Conservation (phyloP, 257 asterid genomes). For the Scutellaria baicalensis region DNA sequence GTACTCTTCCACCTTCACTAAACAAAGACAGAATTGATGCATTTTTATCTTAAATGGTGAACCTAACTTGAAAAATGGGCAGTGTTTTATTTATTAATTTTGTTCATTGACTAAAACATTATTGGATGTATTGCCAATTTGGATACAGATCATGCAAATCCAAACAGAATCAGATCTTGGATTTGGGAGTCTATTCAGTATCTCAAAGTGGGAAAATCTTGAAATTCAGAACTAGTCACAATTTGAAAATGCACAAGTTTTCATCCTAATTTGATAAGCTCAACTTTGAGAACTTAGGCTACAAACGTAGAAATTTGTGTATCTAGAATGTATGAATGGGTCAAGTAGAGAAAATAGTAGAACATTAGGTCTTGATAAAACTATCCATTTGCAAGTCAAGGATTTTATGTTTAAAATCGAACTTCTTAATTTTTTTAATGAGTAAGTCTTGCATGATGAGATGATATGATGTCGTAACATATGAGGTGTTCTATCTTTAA, state of each 20-base stretch:
- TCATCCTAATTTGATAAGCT: no score
- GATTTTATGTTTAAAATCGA: no score
- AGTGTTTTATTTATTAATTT: neutral
- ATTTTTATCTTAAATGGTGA: neutral
- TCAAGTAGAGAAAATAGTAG: no score
- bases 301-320: no score
- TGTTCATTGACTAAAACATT: neutral
- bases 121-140: neutral
- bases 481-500: no score
- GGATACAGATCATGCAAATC: constrained; percentile 9
- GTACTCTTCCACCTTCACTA: neutral
- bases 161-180: constrained; percentile 1
- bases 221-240: neutral
- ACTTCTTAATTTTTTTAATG: no score
- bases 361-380: no score
- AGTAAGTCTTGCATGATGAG: no score
- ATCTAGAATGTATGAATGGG: no score
- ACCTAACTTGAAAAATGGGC: neutral
- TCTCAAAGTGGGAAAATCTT: neutral
- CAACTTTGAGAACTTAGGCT: no score
- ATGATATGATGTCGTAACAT: no score
- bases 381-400: no score
- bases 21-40: neutral
- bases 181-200: constrained; percentile 7
- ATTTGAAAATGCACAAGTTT: neutral